Evolutionary conservation across 805 yeast genomes (phyloP).

Genomic region (Saturnispora quitensis): DNA sequence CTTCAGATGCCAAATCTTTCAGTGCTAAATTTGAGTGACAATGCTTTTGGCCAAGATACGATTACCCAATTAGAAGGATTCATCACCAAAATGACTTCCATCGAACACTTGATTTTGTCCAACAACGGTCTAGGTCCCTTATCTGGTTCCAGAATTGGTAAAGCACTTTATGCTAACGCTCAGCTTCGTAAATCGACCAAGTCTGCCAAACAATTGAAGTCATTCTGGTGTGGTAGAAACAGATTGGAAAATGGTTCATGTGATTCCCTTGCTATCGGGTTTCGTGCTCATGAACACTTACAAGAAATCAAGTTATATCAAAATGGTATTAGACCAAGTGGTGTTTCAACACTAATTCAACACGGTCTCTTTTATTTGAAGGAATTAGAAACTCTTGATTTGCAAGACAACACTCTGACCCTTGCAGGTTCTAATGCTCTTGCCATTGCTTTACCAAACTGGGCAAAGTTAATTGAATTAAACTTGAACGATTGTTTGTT

Average conservation of each 20-base stretch:
- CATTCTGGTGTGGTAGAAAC: slow-evolving; percentile 95
- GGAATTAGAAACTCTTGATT: slow-evolving; percentile 60
- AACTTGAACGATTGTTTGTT: slow-evolving; percentile 85
- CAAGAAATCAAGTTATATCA: slow-evolving; percentile 78
- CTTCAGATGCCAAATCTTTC: slow-evolving; percentile 58
- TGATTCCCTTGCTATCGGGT: slow-evolving; percentile 73
- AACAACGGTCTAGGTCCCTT: slow-evolving; percentile 98
- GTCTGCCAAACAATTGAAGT: slow-evolving; percentile 46
- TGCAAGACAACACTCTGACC: slow-evolving; percentile 95
- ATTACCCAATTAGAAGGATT: slow-evolving; percentile 81
- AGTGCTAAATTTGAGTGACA: slow-evolving; percentile 80
- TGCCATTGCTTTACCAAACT: slow-evolving; percentile 47
- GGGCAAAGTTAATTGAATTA: slow-evolving; percentile 67
- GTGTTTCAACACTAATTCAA: slow-evolving; percentile 63
- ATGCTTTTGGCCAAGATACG: slow-evolving; percentile 94
- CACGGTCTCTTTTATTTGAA: slow-evolving; percentile 62
- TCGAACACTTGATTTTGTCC: slow-evolving; percentile 80
- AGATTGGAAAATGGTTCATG: slow-evolving; percentile 94
- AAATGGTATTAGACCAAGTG: slow-evolving; percentile 95
- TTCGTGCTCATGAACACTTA: slow-evolving; percentile 61
- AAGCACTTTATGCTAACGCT: slow-evolving; percentile 65
- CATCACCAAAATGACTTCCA: slow-evolving; percentile 50
- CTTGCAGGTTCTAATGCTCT: slow-evolving; percentile 53
- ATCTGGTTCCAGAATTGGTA: slow-evolving; percentile 92
- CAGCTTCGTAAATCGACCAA: slow-evolving; percentile 33